A percentile compares a stretch with the other conserved stretches of the same genome.
Conservation (phyloP, 768 basidiomycete species). For the Lactifluus subvellereus region DNA sequence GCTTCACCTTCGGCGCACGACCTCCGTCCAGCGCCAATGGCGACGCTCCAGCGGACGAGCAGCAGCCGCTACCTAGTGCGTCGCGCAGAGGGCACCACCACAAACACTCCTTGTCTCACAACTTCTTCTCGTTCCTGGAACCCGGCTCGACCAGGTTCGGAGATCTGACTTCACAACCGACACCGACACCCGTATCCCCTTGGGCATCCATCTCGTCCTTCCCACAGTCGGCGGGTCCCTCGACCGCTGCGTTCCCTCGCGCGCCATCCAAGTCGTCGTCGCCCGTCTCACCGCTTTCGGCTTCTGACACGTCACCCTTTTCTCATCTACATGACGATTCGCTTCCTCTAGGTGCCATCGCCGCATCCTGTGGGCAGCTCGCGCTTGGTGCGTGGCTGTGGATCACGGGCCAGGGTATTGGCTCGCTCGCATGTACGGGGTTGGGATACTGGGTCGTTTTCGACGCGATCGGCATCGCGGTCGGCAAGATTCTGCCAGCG, state of each 20-base stretch:
- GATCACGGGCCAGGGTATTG: constrained; percentile 84
- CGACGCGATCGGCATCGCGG: constrained; percentile 76
- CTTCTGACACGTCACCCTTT: constrained; percentile 6
- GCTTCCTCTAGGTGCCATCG: constrained; percentile 18
- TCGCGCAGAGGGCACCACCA: constrained; percentile 77
- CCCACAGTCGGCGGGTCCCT: constrained; percentile 21
- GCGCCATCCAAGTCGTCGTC: constrained; percentile 5
- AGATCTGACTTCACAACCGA: constrained; percentile 52
- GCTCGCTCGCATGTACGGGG: constrained; percentile 83
- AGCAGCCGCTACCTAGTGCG: constrained; percentile 31
- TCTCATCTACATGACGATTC: constrained; percentile 12
- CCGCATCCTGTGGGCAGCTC: constrained; percentile 41
- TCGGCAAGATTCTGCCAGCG: constrained; percentile 42
- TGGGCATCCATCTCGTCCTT: constrained; percentile 56
- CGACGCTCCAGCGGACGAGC: constrained; percentile 22
- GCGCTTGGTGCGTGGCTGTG: constrained; percentile 70
- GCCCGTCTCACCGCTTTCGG: constrained; percentile 5
- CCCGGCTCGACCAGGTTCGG: constrained; percentile 42
- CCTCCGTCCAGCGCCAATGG: constrained; percentile 35
- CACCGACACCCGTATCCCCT: constrained; percentile 56
- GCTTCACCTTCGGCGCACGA: constrained; percentile 61
- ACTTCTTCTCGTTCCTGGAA: constrained; percentile 93
- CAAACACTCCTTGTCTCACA: constrained; percentile 90
- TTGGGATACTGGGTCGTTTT: constrained; percentile 97
- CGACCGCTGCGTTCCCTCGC: constrained; percentile 4